Evolutionary conservation across 192 early-diverging fungal species (phyloP), one percentile per base, ranked within the genome.

Genomic region (Paraglomus brasilianum): DNA sequence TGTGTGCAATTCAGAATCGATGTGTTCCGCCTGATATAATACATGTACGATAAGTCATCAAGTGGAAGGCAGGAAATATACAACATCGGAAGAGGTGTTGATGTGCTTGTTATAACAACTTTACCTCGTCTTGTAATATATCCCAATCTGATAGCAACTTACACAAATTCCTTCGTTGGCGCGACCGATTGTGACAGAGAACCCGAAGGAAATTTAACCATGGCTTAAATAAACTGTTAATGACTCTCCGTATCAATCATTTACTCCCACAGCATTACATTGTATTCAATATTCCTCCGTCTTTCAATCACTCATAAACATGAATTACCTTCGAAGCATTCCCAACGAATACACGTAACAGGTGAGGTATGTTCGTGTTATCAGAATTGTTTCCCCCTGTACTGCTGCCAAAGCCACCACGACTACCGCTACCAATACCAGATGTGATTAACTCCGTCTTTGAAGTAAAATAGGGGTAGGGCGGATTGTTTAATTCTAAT

Each of bases 81-180:
- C n/a, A n/a, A n/a, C n/a, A n/a, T n/a, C n/a, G n/a, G n/a, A n/a
- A n/a, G 30, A 30, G 30, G 30, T 30, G 30, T 30, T 77, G 75
- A 6, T 70, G 30, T 13, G 64, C 75, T 5, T 69, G 71, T 44
- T 77, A 71, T 48, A 72, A 69, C 14, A 55, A 24, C 19, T 66
- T 72, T 36, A 80, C 86, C 43, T 85, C 77, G 38, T 78, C 77
- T 58, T 89, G 85, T 42, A 87, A 52, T 0, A 66, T 46, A 43
- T 90, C 89, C 83, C 86, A 90, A 45, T 80, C 75, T 0, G 63
- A 72, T 0, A 89, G 56, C 36, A 85, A 69, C 66, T 89, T 89
- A 50, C 80, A 75, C 58, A 87, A 60, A 42, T 85, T 80, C 15
- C 89, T 64, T 21, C 82, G 72, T 71, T 88, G 86, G 0, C 89